Evolutionary conservation across 176 grass and related monocot species (phyloP), one percentile per base, ranked within the genome.

Genomic region (Carex pumila): DNA sequence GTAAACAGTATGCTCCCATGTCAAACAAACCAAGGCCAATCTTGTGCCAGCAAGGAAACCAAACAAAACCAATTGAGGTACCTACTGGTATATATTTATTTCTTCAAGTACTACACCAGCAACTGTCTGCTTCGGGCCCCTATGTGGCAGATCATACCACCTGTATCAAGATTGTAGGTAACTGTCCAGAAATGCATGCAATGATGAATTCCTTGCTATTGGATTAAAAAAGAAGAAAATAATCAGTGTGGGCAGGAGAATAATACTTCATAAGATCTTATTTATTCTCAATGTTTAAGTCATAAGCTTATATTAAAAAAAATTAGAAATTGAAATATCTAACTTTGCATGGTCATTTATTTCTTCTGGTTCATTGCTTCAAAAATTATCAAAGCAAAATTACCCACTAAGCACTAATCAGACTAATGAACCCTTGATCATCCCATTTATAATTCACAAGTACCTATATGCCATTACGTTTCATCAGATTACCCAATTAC

Each of bases 111-210:
- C 81, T 61, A 98, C 84, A 50, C 95, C 89, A 47, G 92, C 91
- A 87, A 93, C 91, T 79, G 83, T 69, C 57, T 87, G 88, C 81
- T 79, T 90, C 9, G 88, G 88, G 12, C 80, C 89, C 12, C 88
- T 77, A 82, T 95, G 91, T 81, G 95, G 92, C 49, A 98, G 88
- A 89, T 98, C 95, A 83, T 93, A 98, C 95, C 95, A 95, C 47
- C 95, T 86, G 81, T 98, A 88, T 80, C 92, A 81, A 74, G 91
- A 98, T 87, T 95, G 90, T 86, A 98, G 77, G 72, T 98, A 98
- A 92, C 91, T 98, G 84, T 98, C 91, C 49, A 98, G 87, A 88
- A 98, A 95, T 11, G 86, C 89, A 71, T 95, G 91, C 89, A 98
- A 68, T 54, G 89, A 94, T 76, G 82, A 71, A 84, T 98, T 86